These are phyloP conservation scores for Raphidocelis subcapitata DNA, from an alignment of 139 green algal species.

Conservation along the genomic window DNA sequence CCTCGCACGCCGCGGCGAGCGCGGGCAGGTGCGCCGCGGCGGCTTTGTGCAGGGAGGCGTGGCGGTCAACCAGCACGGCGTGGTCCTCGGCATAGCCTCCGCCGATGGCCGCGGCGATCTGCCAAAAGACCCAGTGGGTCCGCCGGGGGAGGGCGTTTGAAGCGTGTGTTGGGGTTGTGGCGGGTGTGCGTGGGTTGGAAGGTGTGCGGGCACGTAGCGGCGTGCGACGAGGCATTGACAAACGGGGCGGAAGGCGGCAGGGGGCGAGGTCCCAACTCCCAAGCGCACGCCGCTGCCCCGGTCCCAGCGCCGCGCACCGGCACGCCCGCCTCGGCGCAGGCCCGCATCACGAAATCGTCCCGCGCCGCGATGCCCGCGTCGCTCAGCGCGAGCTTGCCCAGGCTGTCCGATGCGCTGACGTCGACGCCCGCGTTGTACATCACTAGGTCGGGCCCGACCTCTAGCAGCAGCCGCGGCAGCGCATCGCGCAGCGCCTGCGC, in stretches of 20 bases:
- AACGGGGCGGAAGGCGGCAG: too few species aligned
- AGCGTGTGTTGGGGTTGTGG: too few species aligned
- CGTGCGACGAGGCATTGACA: too few species aligned
- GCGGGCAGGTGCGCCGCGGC: slow-evolving; percentile 22
- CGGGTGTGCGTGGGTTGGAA: too few species aligned
- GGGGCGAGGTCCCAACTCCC: too few species aligned
- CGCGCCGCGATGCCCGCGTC: slow-evolving; percentile 40
- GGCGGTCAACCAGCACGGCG: slow-evolving; percentile 39
- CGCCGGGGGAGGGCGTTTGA: too few species aligned
- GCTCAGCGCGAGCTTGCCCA: slow-evolving; percentile 47
- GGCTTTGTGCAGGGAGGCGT: slow-evolving; percentile 45
- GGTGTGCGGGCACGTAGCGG: too few species aligned
- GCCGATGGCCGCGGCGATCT: slow-evolving; percentile 33
- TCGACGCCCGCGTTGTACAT: slow-evolving; percentile 66
- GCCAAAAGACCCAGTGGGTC: too few species aligned
- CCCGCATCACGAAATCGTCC: slow-evolving; percentile 40
- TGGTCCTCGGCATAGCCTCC: slow-evolving; percentile 54
- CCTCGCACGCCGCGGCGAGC: slow-evolving; percentile 6
- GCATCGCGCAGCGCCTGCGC: slow-evolving; percentile 29
- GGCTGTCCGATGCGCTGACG: slow-evolving; percentile 47
- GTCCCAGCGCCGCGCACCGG: slow-evolving; percentile 43
- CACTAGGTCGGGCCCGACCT: slow-evolving; percentile 41
- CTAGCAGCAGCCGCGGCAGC: slow-evolving; percentile 47
- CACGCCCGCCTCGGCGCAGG: slow-evolving; percentile 29
- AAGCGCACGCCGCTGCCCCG: too few species aligned